Percentiles rank a stretch among this genome's conserved stretches.
Evolutionary conservation across 2,329 filamentous ascomycete species (phyloP).

Genomic region (Penicillium sp.): DNA sequence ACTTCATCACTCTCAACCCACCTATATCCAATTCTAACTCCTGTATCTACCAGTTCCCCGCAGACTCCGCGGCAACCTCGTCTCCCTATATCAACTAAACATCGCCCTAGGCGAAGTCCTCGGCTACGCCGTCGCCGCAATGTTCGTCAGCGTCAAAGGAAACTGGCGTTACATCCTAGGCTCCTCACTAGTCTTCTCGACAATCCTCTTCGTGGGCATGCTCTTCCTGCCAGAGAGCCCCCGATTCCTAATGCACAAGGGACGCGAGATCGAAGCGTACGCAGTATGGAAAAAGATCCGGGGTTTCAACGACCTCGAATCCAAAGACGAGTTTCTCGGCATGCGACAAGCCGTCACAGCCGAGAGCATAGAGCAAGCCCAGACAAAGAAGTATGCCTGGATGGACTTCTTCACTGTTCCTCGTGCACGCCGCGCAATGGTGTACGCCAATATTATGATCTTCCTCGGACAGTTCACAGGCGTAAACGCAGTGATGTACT

Average conservation of each 20-base stretch:
- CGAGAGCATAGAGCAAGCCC: constrained; percentile 52
- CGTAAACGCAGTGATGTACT: constrained; percentile 70
- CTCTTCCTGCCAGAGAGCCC: constrained; percentile 70
- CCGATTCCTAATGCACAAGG: constrained; percentile 68
- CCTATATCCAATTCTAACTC: neutral
- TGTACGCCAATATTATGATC: constrained; percentile 70
- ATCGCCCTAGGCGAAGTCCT: constrained; percentile 73
- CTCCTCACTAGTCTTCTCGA: constrained; percentile 68
- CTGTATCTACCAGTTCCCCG: constrained; percentile 52
- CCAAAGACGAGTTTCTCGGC: constrained; percentile 67
- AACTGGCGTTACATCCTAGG: constrained; percentile 74
- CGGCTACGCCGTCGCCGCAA: constrained; percentile 69
- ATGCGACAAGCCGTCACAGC: constrained; percentile 66
- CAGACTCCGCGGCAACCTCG: constrained; percentile 66
- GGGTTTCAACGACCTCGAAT: constrained; percentile 55
- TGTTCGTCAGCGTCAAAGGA: constrained; percentile 66
- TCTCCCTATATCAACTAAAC: constrained; percentile 72
- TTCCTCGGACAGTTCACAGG: constrained; percentile 69
- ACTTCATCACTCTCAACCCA: neutral
- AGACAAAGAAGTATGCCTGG: constrained; percentile 62
- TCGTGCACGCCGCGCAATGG: constrained; percentile 62
- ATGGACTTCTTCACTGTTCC: constrained; percentile 71
- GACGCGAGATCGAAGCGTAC: constrained; percentile 58
- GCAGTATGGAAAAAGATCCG: constrained; percentile 72
- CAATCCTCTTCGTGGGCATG: constrained; percentile 59